Base-by-base conservation (phyloP, 2,329 filamentous ascomycete genomes). In the Leptoxyphium fumago region DNA sequence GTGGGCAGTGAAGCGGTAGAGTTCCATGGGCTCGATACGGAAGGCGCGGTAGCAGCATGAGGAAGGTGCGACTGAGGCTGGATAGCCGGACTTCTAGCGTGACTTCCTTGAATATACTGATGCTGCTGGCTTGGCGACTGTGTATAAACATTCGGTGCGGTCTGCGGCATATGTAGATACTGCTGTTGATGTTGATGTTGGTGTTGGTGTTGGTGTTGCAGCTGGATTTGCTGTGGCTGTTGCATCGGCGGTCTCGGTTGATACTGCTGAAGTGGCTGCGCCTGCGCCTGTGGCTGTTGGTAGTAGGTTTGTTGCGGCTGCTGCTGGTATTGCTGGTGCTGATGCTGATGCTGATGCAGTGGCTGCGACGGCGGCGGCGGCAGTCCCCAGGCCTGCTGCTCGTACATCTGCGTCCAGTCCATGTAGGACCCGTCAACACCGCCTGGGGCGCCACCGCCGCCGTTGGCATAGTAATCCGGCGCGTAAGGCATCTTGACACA, bases 331-430 rank as follows among this genome's bases (percentile, higher is more conserved):
- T 15, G 46, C 44, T 4, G 46, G 34, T 61, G 59, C 29, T 61
- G 55, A 36, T 63, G 51, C 43, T 62, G 61, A 21, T 61, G 56
- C 40, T 65, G 59, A 15, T 36, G 32, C 21, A 26, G 21, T 7
- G 21, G 21, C 9, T 36, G 32, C 13, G 32, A 36, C 32, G 32
- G 32, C 9, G 32, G 32, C 32, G 32, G 32, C 15, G 32, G 32
- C 9, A 15, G 32, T 15, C 13, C 13, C 32, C 32, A 36, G 5
- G 32, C 15, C 32, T 44, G 48, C 18, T 44, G 40, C 29, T 42
- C 32, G 32, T 36, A 36, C 15, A 36, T 36, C 32, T 36, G 32
- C 32, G 11, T 13, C 32, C 32, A 36, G 9, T 36, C 32, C 15
- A 15, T 13, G 15, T 36, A 36, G 13, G 13, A 13, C 15, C 32